Base-by-base conservation (phyloP, 257 asterid genomes). In the Forsythia viridissima region DNA sequence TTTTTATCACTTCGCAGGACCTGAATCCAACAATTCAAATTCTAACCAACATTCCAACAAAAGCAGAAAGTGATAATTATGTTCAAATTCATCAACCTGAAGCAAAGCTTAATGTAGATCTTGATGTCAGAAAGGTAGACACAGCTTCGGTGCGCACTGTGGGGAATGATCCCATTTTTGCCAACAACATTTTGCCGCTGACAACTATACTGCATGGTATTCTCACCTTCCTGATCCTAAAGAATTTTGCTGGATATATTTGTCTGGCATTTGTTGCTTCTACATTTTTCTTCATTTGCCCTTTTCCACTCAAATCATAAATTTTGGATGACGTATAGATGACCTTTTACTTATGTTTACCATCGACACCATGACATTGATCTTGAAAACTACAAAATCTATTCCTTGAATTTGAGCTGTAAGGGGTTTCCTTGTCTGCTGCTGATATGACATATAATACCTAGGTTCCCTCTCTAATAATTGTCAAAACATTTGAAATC, bases 151-250 rank as follows among this genome's bases (percentile, higher is more conserved):
- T 67, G 48, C 84, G 55, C 66, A 67, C 71, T 73, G 76, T 73
- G 79, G 87, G 86, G 72, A 88, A 85, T 76, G 86, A 85, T 82
- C 80, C 88, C 68, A 68, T 82, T 52, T 77, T 78, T 42, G 77
- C 84, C 84, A 78, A 85, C 82, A 90, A 70, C 72, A 77, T 77
- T 72, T 81, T 86, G 44, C 91, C 91, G 71, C 84, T 89, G 73
- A 77, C 82, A 37, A 44, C 89, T 85, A 66, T 90, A 48, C 43
- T 78, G 43, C 90, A 87, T 24, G 99, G 99, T 94, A 94, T 80
- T 73, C 70, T 81, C 74, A 52, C 79, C 79, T 85, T 82, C 80
- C 78, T 84, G 80, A 73, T 73, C 82, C 79, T 77, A 80, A 57
- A 7, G 61, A 73, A 41, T 40, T 80, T 77, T 76, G 65, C 30